Base-by-base conservation (phyloP, 1,284 basidiomycete genomes). In the Neonothopanus nambi region DNA sequence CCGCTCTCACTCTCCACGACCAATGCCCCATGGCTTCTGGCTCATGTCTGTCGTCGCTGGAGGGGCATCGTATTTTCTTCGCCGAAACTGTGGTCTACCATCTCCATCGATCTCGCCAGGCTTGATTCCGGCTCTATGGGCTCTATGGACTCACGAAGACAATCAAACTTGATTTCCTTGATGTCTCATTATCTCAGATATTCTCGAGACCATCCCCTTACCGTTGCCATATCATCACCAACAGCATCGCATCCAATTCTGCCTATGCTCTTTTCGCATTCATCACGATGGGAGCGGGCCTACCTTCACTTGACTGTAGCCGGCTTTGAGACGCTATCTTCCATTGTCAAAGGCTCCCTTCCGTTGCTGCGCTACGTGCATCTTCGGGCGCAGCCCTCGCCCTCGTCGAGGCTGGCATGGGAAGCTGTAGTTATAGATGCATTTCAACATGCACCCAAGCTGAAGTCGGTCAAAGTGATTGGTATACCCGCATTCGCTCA, bases 371-470 rank as follows among this genome's bases (percentile, higher is more conserved):
- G 28, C 11, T 9, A 2, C 1, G n/a, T 42, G 17, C 40, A 42
- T 20, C 40, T 51, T 26, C 49, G 33, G 13, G 43, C 23, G 12
- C 3, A 2, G 9, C 4, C 3, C 9, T 33, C 21, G 18, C 13
- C 26, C 11, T n/a, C 3, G 15, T 18, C 35, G 21, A n/a, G 12
- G 12, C 40, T 43, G 2, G 8, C 24, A 40, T 50, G 48, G 48
- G 12, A 18, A 7, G 9, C 5, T 30, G 35, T 37, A 18, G 20
- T 40, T 1, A 30, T 55, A 23, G 52, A 54, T 17, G 52, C 46
- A 5, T 54, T 54, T 39, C 44, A 54, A n/a, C 30, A 54, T 24
- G 40, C 52, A 20, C 52, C 52, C 13, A 48, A 42, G 11, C 39
- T 54, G n/a, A 30, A 15, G n/a, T 4, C 17, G 7, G 17, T 42